phyloP scores from a whole-genome alignment of 2,329 filamentous ascomycete species.

The Hyphodiscus sp. region DNA sequence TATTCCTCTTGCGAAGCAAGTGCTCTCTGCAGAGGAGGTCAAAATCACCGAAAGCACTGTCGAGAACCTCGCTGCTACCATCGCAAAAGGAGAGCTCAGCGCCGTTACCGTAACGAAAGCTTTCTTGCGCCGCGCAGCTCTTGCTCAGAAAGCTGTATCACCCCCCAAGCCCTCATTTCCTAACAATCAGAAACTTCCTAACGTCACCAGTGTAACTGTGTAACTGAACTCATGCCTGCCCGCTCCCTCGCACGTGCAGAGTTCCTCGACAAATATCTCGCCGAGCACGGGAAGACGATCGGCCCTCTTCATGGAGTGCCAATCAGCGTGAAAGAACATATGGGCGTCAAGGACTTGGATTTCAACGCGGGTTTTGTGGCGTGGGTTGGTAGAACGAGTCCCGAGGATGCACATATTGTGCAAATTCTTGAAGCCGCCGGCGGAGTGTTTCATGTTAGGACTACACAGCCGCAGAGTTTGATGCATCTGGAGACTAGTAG shows the following conservation, averaged over 20 bases:
- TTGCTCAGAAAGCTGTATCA: conserved; percentile 43
- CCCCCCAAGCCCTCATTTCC: neutral
- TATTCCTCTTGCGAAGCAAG: conserved; percentile 37
- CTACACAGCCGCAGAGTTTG: conserved; percentile 46
- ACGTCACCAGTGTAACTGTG: conserved; percentile 36
- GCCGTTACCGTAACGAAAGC: conserved; percentile 41
- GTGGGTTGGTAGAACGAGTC: conserved; percentile 39
- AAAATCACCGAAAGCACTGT: conserved; percentile 42
- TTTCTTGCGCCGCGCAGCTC: conserved; percentile 47
- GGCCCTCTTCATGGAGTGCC: conserved; percentile 40
- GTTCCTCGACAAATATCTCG: conserved; percentile 30
- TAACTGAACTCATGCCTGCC: conserved; percentile 37
- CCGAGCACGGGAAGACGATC: conserved; percentile 26
- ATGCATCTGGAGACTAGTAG: conserved; percentile 47
- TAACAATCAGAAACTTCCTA: neutral
- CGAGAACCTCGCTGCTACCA: conserved; percentile 39
- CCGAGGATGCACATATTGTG: conserved; percentile 42
- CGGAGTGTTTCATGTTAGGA: conserved; percentile 45
- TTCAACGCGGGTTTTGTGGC: conserved; percentile 43
- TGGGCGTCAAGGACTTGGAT: conserved; percentile 42
- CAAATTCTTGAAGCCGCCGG: conserved; percentile 41
- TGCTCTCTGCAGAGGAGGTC: conserved; percentile 41
- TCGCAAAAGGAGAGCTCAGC: conserved; percentile 39
- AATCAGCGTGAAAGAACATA: conserved; percentile 46
- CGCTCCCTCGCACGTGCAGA: conserved; percentile 29